Conservation (phyloP, 192 early-diverging fungal species). For the Dimargaris cristalligena region DNA sequence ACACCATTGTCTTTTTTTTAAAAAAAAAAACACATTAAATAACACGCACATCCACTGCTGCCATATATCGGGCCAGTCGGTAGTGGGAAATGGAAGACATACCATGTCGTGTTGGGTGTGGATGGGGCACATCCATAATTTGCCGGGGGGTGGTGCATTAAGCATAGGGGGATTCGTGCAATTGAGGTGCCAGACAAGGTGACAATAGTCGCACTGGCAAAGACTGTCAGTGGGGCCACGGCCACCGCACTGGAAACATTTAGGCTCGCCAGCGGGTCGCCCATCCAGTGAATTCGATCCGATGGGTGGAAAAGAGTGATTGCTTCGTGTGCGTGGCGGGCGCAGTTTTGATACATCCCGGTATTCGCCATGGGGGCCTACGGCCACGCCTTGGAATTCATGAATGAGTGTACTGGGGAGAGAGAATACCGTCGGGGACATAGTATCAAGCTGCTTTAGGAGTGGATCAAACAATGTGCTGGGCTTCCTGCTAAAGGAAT, state of each 20-base stretch:
- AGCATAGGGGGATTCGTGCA: neutral
- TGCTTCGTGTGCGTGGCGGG: neutral
- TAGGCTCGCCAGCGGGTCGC: neutral
- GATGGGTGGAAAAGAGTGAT: neutral
- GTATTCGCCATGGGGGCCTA: neutral
- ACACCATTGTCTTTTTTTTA: neutral
- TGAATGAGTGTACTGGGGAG: neutral
- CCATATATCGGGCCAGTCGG: no score
- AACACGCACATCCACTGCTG: neutral
- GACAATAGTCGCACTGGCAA: neutral
- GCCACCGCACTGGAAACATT: neutral
- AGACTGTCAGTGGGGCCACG: neutral
- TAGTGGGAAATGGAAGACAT: no score
- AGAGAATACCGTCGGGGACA: neutral
- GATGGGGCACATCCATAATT: neutral
- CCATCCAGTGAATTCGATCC: neutral
- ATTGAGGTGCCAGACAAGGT: neutral
- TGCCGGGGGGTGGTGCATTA: neutral
- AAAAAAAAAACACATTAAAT: neutral
- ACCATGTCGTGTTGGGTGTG: neutral
- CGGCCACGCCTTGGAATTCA: conserved; percentile 8
- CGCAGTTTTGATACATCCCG: neutral
- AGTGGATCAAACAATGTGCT: neutral
- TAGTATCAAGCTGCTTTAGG: neutral
- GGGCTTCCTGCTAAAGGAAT: neutral